Evolutionary conservation across 495 filamentous ascomycete genomes (phyloP).

Genomic region (Penicillium bovifimosum): DNA sequence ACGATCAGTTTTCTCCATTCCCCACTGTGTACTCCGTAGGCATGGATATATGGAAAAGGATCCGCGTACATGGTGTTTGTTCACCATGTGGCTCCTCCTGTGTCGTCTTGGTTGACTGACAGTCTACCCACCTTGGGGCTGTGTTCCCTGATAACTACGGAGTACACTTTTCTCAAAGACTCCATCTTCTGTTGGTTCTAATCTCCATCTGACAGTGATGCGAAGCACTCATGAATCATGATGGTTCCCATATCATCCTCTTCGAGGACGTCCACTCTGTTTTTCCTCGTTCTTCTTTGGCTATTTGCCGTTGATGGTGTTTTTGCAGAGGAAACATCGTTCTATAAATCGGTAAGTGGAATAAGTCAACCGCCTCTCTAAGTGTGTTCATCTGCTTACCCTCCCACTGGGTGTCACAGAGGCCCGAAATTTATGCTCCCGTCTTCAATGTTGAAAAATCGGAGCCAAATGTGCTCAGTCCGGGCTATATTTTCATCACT

Average conservation of each 20-base stretch:
- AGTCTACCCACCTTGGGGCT: no score
- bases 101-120: neutral
- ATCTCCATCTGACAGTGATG: conserved; percentile 11
- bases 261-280: conserved; percentile 10
- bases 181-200: neutral
- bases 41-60: conserved; percentile 1
- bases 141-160: no score
- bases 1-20: neutral
- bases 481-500: conserved; percentile 41
- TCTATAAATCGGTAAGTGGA: conserved; percentile 26
- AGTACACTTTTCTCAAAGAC: neutral
- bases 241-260: conserved; percentile 14
- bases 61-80: neutral
- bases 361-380: neutral
- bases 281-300: conserved; percentile 10
- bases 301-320: conserved; percentile 9
- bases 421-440: conserved; percentile 40
- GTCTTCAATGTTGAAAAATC: conserved; percentile 28
- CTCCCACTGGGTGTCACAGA: conserved; percentile 13
- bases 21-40: neutral
- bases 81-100: neutral
- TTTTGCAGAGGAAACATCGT: conserved; percentile 16
- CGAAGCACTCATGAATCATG: conserved; percentile 26
- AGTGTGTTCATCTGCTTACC: neutral
- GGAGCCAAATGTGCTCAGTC: conserved; percentile 27